A percentile compares a stretch with the other conserved stretches of the same genome.
Conservation (phyloP, 768 basidiomycete species). For the Fomitopsis serialis region DNA sequence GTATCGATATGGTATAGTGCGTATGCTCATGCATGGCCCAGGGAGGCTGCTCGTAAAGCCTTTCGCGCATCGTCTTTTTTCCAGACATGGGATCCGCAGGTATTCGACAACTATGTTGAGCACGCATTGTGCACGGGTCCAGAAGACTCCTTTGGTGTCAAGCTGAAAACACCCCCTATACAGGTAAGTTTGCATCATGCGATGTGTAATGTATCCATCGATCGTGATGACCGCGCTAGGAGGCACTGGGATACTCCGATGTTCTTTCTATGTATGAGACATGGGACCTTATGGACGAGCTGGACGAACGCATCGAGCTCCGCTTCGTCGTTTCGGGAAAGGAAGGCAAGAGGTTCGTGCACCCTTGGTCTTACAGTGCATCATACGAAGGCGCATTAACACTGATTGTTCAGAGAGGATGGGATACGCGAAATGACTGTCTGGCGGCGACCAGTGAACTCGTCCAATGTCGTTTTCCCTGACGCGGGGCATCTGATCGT, state of each 20-base stretch:
- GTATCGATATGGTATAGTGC: no score
- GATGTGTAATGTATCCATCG: no score
- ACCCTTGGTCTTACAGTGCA: slow-evolving; percentile 29
- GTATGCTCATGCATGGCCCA: no score
- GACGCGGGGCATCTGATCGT: slow-evolving; percentile 28
- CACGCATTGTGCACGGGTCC: slow-evolving; percentile 41
- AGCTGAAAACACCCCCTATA: slow-evolving; percentile 59
- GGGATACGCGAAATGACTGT: slow-evolving; percentile 14
- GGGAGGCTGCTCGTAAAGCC: slow-evolving; percentile 51
- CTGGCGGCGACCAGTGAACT: slow-evolving; percentile 30
- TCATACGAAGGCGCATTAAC: neutral
- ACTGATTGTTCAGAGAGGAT: neutral
- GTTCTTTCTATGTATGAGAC: slow-evolving; percentile 28
- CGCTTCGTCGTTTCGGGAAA: slow-evolving; percentile 45
- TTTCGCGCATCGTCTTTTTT: slow-evolving; percentile 64
- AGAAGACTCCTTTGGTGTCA: slow-evolving; percentile 38
- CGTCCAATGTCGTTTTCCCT: slow-evolving; percentile 25
- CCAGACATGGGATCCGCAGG: slow-evolving; percentile 57
- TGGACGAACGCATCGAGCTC: slow-evolving; percentile 47
- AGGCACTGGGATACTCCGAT: slow-evolving; percentile 58
- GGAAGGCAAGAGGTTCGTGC: slow-evolving; percentile 19
- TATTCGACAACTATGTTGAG: slow-evolving; percentile 54
- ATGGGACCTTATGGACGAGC: slow-evolving; percentile 25
- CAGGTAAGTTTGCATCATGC: no score
- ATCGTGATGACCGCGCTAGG: slow-evolving; percentile 45